Evolutionary conservation across 495 filamentous ascomycete genomes (phyloP).

Genomic region (Durotheca rogersii): DNA sequence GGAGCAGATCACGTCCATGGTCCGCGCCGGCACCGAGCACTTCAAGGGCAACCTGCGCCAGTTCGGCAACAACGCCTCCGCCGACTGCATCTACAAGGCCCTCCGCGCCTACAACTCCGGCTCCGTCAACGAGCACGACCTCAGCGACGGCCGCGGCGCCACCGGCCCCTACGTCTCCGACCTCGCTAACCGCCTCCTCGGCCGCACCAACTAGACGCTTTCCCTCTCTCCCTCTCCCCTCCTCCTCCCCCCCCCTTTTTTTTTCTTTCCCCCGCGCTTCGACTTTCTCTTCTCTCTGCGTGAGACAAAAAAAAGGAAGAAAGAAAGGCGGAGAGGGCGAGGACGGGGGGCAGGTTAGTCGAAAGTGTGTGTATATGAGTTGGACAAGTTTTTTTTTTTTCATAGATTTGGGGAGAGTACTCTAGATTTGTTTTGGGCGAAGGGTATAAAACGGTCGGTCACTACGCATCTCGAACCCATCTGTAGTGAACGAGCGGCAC

Average conservation of each 20-base stretch:
- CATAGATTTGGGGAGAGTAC: too few relatives aligned
- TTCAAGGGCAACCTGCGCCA: constrained; percentile 39
- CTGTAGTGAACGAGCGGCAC: too few relatives aligned
- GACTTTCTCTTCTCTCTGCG: neutral
- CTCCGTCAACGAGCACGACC: constrained; percentile 36
- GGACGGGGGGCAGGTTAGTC: too few relatives aligned
- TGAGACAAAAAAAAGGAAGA: too few relatives aligned
- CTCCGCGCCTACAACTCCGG: constrained; percentile 47
- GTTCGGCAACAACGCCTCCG: constrained; percentile 32
- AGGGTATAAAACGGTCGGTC: too few relatives aligned
- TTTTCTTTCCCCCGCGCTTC: constrained; percentile 48
- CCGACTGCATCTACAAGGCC: constrained; percentile 43
- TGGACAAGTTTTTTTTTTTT: too few relatives aligned
- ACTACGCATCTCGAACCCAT: too few relatives aligned
- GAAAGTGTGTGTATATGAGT: too few relatives aligned
- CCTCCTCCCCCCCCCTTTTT: constrained; percentile 69
- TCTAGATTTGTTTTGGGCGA: too few relatives aligned
- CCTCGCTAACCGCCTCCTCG: constrained; percentile 42
- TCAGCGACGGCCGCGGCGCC: constrained; percentile 40
- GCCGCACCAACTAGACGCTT: constrained; percentile 55
- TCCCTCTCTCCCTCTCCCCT: constrained; percentile 72
- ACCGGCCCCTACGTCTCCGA: constrained; percentile 42
- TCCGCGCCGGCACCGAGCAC: constrained; percentile 39
- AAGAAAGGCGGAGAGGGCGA: too few relatives aligned
- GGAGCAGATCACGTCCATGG: constrained; percentile 42